Percentiles rank a stretch among this genome's conserved stretches.
These are phyloP conservation scores for Sporothrix humicola DNA, from an alignment of 2,329 filamentous ascomycete species.

Conservation along the genomic window DNA sequence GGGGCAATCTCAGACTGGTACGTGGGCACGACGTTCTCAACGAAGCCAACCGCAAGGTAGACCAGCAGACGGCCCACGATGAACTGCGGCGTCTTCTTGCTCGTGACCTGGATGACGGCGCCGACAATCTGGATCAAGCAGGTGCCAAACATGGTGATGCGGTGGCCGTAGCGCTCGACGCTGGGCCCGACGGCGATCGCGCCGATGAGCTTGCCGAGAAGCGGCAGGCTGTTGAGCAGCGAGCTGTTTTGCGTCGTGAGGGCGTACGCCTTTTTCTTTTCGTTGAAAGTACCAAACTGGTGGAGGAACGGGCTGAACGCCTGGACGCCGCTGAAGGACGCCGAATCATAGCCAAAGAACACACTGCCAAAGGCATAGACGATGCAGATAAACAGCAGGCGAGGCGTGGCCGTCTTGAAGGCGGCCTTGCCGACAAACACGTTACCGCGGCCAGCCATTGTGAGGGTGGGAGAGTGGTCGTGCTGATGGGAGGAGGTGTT, in stretches of 20 bases:
- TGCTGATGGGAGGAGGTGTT: not conserved
- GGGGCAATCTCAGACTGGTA: conserved; percentile 74
- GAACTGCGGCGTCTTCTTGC: conserved; percentile 15
- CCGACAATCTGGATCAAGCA: conserved; percentile 27
- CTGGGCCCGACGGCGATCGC: conserved; percentile 21
- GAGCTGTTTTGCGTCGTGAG: conserved; percentile 14
- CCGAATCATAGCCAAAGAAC: conserved; percentile 28
- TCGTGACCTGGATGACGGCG: conserved; percentile 22
- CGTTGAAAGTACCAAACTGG: conserved; percentile 20
- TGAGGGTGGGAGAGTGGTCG: not conserved
- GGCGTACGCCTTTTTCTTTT: conserved; percentile 3
- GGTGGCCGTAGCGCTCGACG: conserved; percentile 22
- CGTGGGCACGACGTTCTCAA: conserved; percentile 61
- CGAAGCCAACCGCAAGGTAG: conserved; percentile 24
- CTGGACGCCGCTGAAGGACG: conserved; percentile 28
- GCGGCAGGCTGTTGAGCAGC: conserved; percentile 28
- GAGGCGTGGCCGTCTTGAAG: conserved; percentile 25
- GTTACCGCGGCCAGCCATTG: conserved; percentile 21
- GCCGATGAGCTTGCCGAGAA: conserved; percentile 25
- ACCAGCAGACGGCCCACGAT: conserved; percentile 25
- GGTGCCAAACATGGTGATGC: conserved; percentile 18
- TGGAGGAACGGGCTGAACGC: conserved; percentile 20
- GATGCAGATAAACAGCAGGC: conserved; percentile 26
- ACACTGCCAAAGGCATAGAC: conserved; percentile 27
- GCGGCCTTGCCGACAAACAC: conserved; percentile 22